A percentile compares a stretch with the other conserved stretches of the same genome.
Evolutionary conservation across 495 filamentous ascomycete genomes (phyloP).

Genomic region (Trichoderma reesei): DNA sequence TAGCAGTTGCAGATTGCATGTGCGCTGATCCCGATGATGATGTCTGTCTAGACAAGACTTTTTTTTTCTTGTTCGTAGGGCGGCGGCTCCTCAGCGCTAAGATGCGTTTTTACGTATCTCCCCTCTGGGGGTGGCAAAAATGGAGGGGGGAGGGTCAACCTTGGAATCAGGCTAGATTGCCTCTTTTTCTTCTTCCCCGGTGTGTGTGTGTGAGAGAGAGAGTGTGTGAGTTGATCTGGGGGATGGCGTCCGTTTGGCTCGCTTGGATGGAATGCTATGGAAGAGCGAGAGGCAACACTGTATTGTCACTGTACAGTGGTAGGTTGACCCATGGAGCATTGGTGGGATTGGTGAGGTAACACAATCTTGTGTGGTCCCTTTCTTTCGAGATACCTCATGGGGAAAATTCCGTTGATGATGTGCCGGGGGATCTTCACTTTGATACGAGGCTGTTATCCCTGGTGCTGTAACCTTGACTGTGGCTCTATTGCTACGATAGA

Average conservation of each 20-base stretch:
- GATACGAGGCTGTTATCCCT: too few species aligned
- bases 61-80: too few species aligned
- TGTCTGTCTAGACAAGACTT: too few species aligned
- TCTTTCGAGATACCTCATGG: neutral
- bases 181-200: neutral
- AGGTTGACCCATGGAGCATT: too few species aligned
- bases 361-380: too few species aligned
- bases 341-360: too few species aligned
- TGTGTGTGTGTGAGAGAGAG: neutral
- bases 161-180: neutral
- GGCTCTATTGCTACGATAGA: too few species aligned
- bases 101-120: conserved; percentile 1
- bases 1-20: neutral
- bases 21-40: neutral
- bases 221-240: neutral
- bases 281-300: neutral
- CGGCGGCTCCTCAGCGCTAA: neutral
- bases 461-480: too few species aligned
- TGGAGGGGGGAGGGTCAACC: neutral
- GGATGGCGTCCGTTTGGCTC: neutral
- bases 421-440: neutral
- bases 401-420: neutral
- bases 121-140: neutral
- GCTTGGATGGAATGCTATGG: conserved; percentile 2
- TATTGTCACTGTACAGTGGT: too few species aligned